Evolutionary conservation across 2,329 filamentous ascomycete species (phyloP).

Genomic region (Alternaria ventricosa): DNA sequence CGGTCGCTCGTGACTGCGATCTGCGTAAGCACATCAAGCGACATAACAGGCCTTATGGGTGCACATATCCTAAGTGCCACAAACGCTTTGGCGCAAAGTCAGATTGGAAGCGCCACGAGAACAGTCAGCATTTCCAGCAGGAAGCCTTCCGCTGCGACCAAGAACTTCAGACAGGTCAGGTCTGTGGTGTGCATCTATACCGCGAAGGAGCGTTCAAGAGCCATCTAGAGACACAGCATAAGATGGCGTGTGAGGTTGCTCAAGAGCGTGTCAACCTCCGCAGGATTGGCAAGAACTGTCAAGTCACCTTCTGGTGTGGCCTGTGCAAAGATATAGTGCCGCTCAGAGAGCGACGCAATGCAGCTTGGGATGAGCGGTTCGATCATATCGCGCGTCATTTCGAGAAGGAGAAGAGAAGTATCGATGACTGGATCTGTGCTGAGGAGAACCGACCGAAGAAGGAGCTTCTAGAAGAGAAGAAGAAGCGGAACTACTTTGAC

Average conservation of each 20-base stretch:
- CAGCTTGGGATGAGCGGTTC: constrained; percentile 67
- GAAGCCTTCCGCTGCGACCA: constrained; percentile 75
- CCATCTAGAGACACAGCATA: constrained; percentile 66
- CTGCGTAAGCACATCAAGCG: constrained; percentile 78
- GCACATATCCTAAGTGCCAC: constrained; percentile 72
- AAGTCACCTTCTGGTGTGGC: constrained; percentile 82
- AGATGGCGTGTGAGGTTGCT: constrained; percentile 23
- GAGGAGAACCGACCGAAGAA: constrained; percentile 48
- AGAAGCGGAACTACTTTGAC: constrained; percentile 29
- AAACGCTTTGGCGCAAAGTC: constrained; percentile 90
- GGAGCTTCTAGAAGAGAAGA: constrained; percentile 25
- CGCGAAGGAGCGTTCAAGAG: constrained; percentile 64
- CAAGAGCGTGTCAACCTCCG: constrained; percentile 59
- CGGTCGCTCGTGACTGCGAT: constrained; percentile 48
- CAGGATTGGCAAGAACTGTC: constrained; percentile 69
- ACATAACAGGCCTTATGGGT: constrained; percentile 81
- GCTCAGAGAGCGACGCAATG: constrained; percentile 58
- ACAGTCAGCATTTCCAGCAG: constrained; percentile 73
- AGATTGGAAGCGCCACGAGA: constrained; percentile 93
- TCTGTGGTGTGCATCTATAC: constrained; percentile 67
- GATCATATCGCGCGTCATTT: constrained; percentile 81
- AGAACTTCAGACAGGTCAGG: background rate
- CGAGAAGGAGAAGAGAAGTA: constrained; percentile 60
- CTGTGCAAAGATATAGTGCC: constrained; percentile 70
- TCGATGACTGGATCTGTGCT: constrained; percentile 63